Evolutionary conservation across 192 early-diverging fungal genomes (phyloP).

Genomic region (Diversispora eburnea): DNA sequence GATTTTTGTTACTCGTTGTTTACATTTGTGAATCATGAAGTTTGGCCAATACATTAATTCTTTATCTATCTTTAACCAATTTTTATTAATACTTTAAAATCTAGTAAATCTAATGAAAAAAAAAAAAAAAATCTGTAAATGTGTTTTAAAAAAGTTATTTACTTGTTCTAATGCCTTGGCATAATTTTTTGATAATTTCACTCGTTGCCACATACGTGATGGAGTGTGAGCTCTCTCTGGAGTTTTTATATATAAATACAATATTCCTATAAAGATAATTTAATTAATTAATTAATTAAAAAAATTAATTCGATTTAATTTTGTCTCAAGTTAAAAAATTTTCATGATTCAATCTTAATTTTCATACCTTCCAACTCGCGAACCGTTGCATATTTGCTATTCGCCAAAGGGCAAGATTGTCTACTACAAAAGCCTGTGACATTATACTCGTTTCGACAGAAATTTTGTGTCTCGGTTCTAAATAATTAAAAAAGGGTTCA

Average conservation of each 20-base stretch:
- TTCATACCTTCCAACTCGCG: slow-evolving; percentile 70
- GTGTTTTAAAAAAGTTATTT: not conserved
- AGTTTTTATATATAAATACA: slow-evolving; percentile 93
- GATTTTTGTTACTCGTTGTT: slow-evolving; percentile 93
- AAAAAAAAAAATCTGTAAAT: not conserved
- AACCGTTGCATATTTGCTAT: slow-evolving; percentile 92
- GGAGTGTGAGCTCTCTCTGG: slow-evolving; percentile 94
- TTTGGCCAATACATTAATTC: slow-evolving; percentile 90
- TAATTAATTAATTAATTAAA: not conserved
- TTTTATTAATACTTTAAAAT: not conserved
- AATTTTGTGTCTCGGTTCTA: slow-evolving; percentile 80
- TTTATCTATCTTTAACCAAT: slow-evolving; percentile 68
- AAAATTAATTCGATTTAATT: not conserved
- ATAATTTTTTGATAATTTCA: slow-evolving; percentile 89
- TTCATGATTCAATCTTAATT: not conserved
- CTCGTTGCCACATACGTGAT: slow-evolving; percentile 87
- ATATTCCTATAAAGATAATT: slow-evolving; percentile 44
- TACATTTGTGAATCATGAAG: slow-evolving; percentile 91
- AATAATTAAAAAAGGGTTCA: not conserved
- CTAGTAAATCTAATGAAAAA: no score
- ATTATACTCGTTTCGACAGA: slow-evolving; percentile 96
- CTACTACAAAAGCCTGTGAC: slow-evolving; percentile 94
- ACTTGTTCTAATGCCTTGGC: slow-evolving; percentile 76
- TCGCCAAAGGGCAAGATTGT: slow-evolving; percentile 92
- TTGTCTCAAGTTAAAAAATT: no score